Conservation (phyloP, 176 grass and related monocot species). For the Carex myosuroides region DNA sequence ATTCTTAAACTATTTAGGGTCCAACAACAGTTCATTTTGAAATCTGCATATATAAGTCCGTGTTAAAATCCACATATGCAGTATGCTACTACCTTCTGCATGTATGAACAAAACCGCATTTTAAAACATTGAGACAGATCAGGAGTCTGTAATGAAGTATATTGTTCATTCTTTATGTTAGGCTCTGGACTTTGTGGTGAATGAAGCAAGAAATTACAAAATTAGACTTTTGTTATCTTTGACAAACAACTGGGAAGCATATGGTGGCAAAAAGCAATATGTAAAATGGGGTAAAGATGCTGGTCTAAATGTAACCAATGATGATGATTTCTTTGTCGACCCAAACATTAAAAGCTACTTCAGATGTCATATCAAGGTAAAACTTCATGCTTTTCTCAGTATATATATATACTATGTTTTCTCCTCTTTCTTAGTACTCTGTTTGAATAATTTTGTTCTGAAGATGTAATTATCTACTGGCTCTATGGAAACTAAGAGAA, state of each 20-base stretch:
- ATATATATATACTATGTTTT: background rate
- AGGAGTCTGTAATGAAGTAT: background rate
- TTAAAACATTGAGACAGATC: background rate
- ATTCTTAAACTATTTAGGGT: too few relatives aligned
- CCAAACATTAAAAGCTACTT: conserved; percentile 47
- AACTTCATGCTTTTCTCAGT: background rate
- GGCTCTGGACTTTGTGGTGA: conserved; percentile 76
- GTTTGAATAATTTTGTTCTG: background rate
- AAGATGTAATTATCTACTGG: background rate
- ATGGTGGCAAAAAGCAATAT: conserved; percentile 64
- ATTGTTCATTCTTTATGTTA: background rate
- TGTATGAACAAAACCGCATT: too few relatives aligned
- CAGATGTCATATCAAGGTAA: conserved; percentile 43
- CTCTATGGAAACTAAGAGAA: background rate
- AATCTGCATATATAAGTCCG: too few relatives aligned
- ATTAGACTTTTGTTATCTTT: conserved; percentile 52
- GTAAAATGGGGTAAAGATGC: conserved; percentile 43
- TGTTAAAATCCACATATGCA: too few relatives aligned
- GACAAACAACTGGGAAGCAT: conserved; percentile 58
- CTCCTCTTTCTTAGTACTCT: background rate
- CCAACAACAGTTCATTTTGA: too few relatives aligned
- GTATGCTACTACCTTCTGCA: too few relatives aligned
- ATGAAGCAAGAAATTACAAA: conserved; percentile 53
- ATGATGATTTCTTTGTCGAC: conserved; percentile 64
- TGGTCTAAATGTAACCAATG: conserved; percentile 38